phyloP scores from a whole-genome alignment of 192 early-diverging fungal genomes.

The Coemansia sp. region DNA sequence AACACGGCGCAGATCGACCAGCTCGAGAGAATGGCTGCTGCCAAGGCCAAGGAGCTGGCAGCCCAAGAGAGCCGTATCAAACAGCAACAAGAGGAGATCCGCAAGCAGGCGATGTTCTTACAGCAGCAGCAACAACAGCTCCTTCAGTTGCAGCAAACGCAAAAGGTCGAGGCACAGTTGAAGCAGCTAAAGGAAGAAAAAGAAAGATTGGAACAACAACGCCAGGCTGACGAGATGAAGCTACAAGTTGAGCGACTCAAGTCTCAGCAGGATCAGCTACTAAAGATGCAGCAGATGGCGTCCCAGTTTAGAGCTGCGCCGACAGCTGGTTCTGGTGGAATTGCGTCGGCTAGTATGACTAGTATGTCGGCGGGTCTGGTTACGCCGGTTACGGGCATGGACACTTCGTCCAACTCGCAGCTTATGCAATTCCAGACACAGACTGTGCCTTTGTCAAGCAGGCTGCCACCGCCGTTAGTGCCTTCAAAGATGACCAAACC shows the following conservation, averaged over 20 bases:
- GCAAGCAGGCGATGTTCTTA: conserved; percentile 41
- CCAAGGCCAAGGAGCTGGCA: conserved; percentile 42
- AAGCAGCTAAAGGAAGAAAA: conserved; percentile 45
- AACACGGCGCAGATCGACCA: conserved; percentile 41
- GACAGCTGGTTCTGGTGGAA: neutral
- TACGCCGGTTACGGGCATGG: conserved; percentile 6
- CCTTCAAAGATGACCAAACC: conserved; percentile 26
- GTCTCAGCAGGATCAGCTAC: conserved; percentile 46
- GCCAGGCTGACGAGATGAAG: conserved; percentile 38
- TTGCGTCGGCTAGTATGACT: neutral
- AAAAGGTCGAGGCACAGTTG: conserved; percentile 49
- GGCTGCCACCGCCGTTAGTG: conserved; percentile 41
- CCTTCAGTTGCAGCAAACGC: conserved; percentile 47
- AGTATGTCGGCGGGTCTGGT: too few relatives aligned
- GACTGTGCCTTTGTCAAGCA: conserved; percentile 23
- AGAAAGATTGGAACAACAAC: conserved; percentile 40
- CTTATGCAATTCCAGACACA: conserved; percentile 22
- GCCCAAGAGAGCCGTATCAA: conserved; percentile 35
- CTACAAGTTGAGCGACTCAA: conserved; percentile 33
- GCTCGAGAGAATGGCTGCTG: conserved; percentile 37
- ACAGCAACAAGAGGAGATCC: conserved; percentile 48
- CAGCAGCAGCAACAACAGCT: conserved; percentile 49
- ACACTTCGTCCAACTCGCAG: neutral
- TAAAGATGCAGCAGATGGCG: conserved; percentile 52
- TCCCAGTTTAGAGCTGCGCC: conserved; percentile 14